Evolutionary conservation across 179 eudicot genomes (phyloP), one percentile per base, ranked within the genome.

Genomic region (Silene noctiflora): DNA sequence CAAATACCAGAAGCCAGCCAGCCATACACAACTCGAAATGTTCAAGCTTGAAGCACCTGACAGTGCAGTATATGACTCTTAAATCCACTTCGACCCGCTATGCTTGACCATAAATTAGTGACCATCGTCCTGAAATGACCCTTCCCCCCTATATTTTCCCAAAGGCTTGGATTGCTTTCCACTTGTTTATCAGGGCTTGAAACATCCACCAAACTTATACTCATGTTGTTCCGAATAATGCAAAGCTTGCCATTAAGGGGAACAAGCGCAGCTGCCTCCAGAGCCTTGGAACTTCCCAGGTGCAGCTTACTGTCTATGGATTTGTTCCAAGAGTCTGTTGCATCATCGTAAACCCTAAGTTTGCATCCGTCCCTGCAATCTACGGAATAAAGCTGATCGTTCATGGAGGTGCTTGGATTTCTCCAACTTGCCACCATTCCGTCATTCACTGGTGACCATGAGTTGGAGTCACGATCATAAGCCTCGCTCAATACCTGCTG

Each of bases 201-300:
- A 11, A 94, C 91, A 78, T 94, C 98, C 68, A 94, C 97, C 83
- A 94, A 68, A 75, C 97, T 92, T n/a, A 94, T 83, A 81, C 96
- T 94, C 97, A 91, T 90, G 78, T 94, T 94, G 80, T 92, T 94
- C 4, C 97, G 89, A 20, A 94, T 84, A 31, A 94, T 91, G 82
- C 98, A 94, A 51, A 94, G 93, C 86, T 94, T 94, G 61, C 91
- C 97, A 60, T 91, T 92, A 4, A 94, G 88, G 22, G 94, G 86
- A 74, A 94, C 90, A 73, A 94, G 93, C 22, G 98, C 97, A 19
- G 98, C 98, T 7, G 98, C 98, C 87, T 94, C 98, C 14, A 94
- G 75, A 27, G 96, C 91, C 59, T 83, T 85, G 65, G 98, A 92
- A 71, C 87, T 91, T 71, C 98, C 98, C 13, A 92, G 79, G 80